Evolutionary conservation across 306 rosid species (phyloP).

Genomic region (Cicer chorassanicum): DNA sequence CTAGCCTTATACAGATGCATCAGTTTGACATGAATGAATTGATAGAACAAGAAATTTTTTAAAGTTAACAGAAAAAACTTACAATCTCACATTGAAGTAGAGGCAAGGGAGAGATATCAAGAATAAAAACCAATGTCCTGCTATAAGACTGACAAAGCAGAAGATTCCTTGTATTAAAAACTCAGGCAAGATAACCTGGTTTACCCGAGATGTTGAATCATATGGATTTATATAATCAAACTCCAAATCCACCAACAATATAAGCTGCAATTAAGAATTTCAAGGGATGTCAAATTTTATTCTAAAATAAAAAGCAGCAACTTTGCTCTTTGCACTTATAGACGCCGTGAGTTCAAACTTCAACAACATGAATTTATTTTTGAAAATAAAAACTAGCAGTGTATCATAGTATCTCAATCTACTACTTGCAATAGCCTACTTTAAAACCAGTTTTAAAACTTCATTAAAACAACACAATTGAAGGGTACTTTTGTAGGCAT

Average conservation of each 20-base stretch:
- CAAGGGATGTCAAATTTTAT: background rate
- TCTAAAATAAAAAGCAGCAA: background rate
- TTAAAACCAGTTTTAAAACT: background rate
- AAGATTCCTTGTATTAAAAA: slow-evolving; percentile 69
- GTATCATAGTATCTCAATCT: background rate
- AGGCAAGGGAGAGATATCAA: slow-evolving; percentile 70
- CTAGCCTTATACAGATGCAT: background rate
- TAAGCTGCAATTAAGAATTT: slow-evolving; percentile 65
- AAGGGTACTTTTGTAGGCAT: background rate
- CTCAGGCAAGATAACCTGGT: slow-evolving; percentile 77
- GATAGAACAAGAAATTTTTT: background rate
- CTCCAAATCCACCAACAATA: slow-evolving; percentile 87
- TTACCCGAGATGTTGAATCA: slow-evolving; percentile 80
- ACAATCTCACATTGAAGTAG: slow-evolving; percentile 72
- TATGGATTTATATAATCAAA: slow-evolving; percentile 91
- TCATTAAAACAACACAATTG: background rate
- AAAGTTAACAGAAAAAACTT: slow-evolving; percentile 54
- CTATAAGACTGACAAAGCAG: slow-evolving; percentile 63
- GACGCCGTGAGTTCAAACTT: background rate
- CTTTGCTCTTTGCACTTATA: slow-evolving; percentile 1
- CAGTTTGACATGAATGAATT: slow-evolving; percentile 11
- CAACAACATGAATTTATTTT: background rate
- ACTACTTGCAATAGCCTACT: background rate
- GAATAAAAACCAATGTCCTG: slow-evolving; percentile 77
- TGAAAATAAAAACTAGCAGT: background rate